A percentile compares a stretch with the other conserved stretches of the same genome.
Evolutionary conservation across 2,329 filamentous ascomycete species (phyloP).

Genomic region (Exophiala viscosa): DNA sequence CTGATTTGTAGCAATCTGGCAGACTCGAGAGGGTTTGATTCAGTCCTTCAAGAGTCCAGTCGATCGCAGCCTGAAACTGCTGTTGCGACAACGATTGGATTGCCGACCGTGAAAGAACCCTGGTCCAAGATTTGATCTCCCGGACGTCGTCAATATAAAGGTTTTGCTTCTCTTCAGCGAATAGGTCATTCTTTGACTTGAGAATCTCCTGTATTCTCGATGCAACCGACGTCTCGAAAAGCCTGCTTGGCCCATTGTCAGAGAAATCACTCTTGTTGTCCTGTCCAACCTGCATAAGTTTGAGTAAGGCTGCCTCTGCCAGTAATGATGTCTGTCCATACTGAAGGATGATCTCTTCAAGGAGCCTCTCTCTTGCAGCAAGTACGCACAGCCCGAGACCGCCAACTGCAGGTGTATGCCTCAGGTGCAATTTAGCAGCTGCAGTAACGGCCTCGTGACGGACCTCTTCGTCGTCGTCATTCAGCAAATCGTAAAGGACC

Average conservation of each 20-base stretch:
- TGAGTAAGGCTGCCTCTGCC: conserved; percentile 30
- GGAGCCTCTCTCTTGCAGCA: conserved; percentile 44
- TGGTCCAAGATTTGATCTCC: conserved; percentile 68
- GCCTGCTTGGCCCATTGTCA: conserved; percentile 44
- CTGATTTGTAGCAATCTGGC: conserved; percentile 36
- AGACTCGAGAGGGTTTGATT: conserved; percentile 2
- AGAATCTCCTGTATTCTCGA: conserved; percentile 11
- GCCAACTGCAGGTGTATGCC: conserved; percentile 2
- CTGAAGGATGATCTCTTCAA: conserved; percentile 33
- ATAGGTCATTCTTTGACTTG: conserved; percentile 60
- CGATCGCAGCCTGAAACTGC: conserved; percentile 19
- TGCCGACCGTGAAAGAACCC: conserved; percentile 40
- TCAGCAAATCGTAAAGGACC: conserved; percentile 69
- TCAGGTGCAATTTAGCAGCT: conserved; percentile 7
- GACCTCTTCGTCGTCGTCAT: conserved; percentile 90
- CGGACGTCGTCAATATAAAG: conserved; percentile 81
- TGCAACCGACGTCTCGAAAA: conserved; percentile 8
- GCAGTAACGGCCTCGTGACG: conserved; percentile 57
- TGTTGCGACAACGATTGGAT: background rate
- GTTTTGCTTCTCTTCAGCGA: conserved; percentile 88
- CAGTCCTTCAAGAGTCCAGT: conserved; percentile 55
- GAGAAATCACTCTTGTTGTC: conserved; percentile 42
- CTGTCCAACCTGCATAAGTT: conserved; percentile 25
- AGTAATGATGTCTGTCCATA: conserved; percentile 34
- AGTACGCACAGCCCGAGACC: conserved; percentile 45